phyloP scores from a whole-genome alignment of 1,139 yeast genomes.

The Pichia sp. region DNA sequence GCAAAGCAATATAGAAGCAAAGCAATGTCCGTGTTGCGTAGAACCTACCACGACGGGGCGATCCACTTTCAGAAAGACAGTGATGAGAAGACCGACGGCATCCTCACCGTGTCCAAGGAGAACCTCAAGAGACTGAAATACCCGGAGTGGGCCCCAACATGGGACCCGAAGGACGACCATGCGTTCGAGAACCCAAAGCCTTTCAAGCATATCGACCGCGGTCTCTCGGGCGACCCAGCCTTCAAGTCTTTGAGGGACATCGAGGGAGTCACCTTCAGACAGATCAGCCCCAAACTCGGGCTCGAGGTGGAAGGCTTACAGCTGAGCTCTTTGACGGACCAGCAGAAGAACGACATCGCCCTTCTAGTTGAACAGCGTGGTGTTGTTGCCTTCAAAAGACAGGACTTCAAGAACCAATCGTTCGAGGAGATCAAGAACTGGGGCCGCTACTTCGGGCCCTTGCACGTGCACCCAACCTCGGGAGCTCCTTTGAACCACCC shows the following conservation, averaged over 20 bases:
- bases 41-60: constrained; percentile 21
- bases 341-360: constrained; percentile 63
- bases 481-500: constrained; percentile 60
- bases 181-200: constrained; percentile 45
- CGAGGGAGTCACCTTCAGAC: constrained; percentile 29
- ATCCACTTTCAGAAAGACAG: constrained; percentile 34
- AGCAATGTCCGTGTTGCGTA: constrained; percentile 13
- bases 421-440: constrained; percentile 51
- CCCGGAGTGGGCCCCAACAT: constrained; percentile 47
- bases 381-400: constrained; percentile 63
- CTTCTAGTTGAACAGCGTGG: constrained; percentile 63
- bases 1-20: constrained; percentile 27
- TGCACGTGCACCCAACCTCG: constrained; percentile 72
- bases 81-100: constrained; percentile 31
- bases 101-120: constrained; percentile 33
- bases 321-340: constrained; percentile 47
- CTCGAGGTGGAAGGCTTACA: constrained; percentile 59
- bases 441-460: constrained; percentile 61
- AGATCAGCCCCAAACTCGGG: constrained; percentile 63
- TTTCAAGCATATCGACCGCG: constrained; percentile 51
- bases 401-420: constrained; percentile 47
- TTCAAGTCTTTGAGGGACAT: constrained; percentile 46
- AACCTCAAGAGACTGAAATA: constrained; percentile 27
- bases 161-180: constrained; percentile 39
- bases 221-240: constrained; percentile 52